Base-by-base conservation (phyloP, 108 stramenopile genomes). In the Fistulifera pelliculosa region DNA sequence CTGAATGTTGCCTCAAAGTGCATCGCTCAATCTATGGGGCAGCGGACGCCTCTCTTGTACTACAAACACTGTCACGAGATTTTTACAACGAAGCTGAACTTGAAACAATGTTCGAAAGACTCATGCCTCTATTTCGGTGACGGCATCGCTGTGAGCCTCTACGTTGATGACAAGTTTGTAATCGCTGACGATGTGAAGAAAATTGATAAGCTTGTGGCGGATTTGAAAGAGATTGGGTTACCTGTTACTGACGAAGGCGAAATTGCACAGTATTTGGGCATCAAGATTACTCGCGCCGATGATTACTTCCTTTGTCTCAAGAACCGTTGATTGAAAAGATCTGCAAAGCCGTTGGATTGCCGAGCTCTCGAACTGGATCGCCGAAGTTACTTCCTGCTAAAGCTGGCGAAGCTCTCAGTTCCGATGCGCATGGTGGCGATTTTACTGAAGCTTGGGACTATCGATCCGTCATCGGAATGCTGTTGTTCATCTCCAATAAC, bases 321-420 rank as follows among this genome's bases (percentile, higher is more conserved):
- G 25, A 52, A 17, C 75, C 75, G 8, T 58, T 76, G 12, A 74
- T 60, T 27, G 56, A 64, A 19, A 56, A 62, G 1, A 72, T 85
- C 47, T 47, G 81, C 22, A 44, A 44, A 0, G 66, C 71, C 13
- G 66, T 73, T 27, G 80, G 80, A 5, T 31, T 77, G 49, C 49
- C 58, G n/a, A 53, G 60, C 26, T 60, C 47, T n/a, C n/a, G n/a
- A n/a, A n/a, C n/a, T n/a, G n/a, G n/a, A n/a, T n/a, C n/a, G n/a
- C n/a, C n/a, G n/a, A n/a, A n/a, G n/a, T n/a, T n/a, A n/a, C n/a
- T n/a, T n/a, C n/a, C n/a, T 10, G 40, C 10, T 10, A 41, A 41
- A 41, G 10, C 40, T 41, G 40, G 14, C 14, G 40, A 41, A 13
- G 40, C 40, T 14, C 10, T 13, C 14, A 14, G 10, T 41, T 41